Evolutionary conservation across 2,329 filamentous ascomycete genomes (phyloP).

Genomic region (Fusarium ramigenum): DNA sequence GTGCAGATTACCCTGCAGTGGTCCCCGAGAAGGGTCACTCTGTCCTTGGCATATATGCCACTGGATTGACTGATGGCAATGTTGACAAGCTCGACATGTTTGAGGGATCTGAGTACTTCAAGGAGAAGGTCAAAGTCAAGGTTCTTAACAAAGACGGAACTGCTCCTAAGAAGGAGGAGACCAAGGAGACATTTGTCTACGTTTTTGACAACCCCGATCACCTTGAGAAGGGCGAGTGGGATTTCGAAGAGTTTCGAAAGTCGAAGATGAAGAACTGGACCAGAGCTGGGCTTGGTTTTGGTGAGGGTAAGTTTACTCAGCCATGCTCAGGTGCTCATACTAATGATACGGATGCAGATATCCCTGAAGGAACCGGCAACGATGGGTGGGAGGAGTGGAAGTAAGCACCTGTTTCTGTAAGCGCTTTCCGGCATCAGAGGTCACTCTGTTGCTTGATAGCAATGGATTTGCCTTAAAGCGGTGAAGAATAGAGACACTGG

Average conservation of each 20-base stretch:
- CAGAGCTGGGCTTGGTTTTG: slow-evolving; percentile 58
- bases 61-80: slow-evolving; percentile 81
- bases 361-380: slow-evolving; percentile 29
- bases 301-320: slow-evolving; percentile 45
- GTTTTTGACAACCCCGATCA: slow-evolving; percentile 62
- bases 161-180: slow-evolving; percentile 52
- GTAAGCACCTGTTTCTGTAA: slow-evolving; percentile 24
- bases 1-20: slow-evolving; percentile 85
- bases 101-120: slow-evolving; percentile 79
- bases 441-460: slow-evolving; percentile 12
- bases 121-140: slow-evolving; percentile 64
- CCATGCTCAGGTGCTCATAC: neutral
- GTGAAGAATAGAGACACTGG: slow-evolving; percentile 20
- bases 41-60: slow-evolving; percentile 80
- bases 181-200: slow-evolving; percentile 69
- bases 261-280: slow-evolving; percentile 73
- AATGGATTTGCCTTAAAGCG: slow-evolving; percentile 15
- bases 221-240: slow-evolving; percentile 84
- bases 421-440: slow-evolving; percentile 25
- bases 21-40: slow-evolving; percentile 62
- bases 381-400: neutral
- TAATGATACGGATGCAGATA: slow-evolving; percentile 33
- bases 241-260: slow-evolving; percentile 82
- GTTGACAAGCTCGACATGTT: slow-evolving; percentile 81
- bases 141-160: slow-evolving; percentile 55